These are phyloP conservation scores for Solanum habrochaites DNA, from an alignment of 257 asterid species.

Conservation along the genomic window DNA sequence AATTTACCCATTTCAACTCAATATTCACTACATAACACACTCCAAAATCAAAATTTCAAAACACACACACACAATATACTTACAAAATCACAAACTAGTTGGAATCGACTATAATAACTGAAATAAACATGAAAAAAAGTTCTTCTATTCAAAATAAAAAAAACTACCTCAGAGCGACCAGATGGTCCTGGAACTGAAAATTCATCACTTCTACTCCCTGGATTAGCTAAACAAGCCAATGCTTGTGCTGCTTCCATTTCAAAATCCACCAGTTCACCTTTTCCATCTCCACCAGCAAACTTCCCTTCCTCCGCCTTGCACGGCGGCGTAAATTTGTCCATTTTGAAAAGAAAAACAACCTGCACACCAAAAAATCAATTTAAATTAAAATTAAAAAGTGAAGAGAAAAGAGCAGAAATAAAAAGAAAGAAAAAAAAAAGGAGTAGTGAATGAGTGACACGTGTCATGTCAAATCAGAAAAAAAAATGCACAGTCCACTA, in stretches of 20 bases:
- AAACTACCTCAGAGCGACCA: not conserved
- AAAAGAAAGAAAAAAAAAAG: not conserved
- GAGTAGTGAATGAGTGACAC: not conserved
- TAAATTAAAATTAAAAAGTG: not conserved
- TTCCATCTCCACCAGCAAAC: not conserved
- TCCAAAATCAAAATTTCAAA: not conserved
- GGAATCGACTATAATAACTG: not conserved
- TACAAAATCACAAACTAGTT: not conserved
- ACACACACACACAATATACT: not conserved
- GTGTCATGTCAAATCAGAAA: not conserved
- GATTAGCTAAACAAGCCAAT: constrained; percentile 28
- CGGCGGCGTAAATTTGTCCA: not conserved
- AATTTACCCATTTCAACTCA: not conserved
- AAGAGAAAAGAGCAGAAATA: not conserved
- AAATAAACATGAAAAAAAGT: not conserved
- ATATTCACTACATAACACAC: not conserved
- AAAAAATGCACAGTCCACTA: not conserved
- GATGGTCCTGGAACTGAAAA: not conserved
- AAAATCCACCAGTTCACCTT: constrained; percentile 10
- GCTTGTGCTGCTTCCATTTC: constrained; percentile 51
- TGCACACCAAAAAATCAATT: not conserved
- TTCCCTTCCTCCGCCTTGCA: not conserved
- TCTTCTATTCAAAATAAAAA: not conserved
- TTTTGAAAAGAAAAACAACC: not conserved
- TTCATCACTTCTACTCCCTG: not conserved